phyloP scores from a whole-genome alignment of 2,329 filamentous ascomycete species.

The Aspergillus piperis region DNA sequence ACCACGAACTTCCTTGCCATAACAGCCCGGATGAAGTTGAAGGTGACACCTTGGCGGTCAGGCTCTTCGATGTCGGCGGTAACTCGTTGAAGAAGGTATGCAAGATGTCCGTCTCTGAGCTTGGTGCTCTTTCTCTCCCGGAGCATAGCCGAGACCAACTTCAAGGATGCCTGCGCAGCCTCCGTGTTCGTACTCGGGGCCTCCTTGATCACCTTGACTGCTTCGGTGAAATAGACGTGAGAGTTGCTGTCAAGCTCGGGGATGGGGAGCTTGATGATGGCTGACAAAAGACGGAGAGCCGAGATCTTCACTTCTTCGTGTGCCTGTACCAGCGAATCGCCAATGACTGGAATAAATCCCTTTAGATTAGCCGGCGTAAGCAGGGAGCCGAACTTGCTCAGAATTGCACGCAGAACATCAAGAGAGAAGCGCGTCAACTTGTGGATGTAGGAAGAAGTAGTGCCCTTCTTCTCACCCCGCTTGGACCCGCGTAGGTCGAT shows the following conservation, averaged over 20 bases:
- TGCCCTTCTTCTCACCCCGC: slow-evolving; percentile 69
- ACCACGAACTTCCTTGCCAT: slow-evolving; percentile 84
- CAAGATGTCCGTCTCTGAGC: slow-evolving; percentile 78
- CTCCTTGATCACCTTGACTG: slow-evolving; percentile 75
- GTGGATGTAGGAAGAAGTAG: slow-evolving; percentile 76
- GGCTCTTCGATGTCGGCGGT: slow-evolving; percentile 90
- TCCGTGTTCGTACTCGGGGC: slow-evolving; percentile 79
- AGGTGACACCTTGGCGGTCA: slow-evolving; percentile 86
- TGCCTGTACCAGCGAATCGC: slow-evolving; percentile 77
- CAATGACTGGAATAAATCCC: slow-evolving; percentile 85
- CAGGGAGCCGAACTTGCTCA: slow-evolving; percentile 81
- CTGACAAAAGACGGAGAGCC: slow-evolving; percentile 78
- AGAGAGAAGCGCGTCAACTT: slow-evolving; percentile 87
- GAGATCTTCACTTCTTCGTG: slow-evolving; percentile 94
- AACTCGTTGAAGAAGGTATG: slow-evolving; percentile 77
- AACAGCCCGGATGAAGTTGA: slow-evolving; percentile 88
- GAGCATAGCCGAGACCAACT: slow-evolving; percentile 81
- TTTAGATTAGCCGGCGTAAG: slow-evolving; percentile 76
- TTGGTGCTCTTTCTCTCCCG: slow-evolving; percentile 75
- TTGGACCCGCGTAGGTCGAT: slow-evolving; percentile 75
- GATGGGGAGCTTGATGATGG: slow-evolving; percentile 82
- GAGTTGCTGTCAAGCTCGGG: slow-evolving; percentile 67
- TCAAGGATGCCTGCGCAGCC: slow-evolving; percentile 81
- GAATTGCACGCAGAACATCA: slow-evolving; percentile 79
- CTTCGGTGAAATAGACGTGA: slow-evolving; percentile 80